Conservation (phyloP, 257 asterid species). For the Capsicum chinense region DNA sequence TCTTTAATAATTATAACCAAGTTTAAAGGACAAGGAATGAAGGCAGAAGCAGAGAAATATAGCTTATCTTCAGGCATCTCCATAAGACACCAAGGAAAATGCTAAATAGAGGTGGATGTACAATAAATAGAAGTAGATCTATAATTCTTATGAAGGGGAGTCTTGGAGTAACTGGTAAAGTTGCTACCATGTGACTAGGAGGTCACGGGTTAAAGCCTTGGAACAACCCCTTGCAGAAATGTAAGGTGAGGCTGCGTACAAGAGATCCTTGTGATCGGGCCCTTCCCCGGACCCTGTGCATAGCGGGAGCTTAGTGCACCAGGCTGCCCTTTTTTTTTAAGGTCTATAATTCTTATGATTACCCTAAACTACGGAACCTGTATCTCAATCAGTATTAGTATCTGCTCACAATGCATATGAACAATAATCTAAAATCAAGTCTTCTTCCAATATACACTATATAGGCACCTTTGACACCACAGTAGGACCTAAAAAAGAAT, state of each 20-base stretch:
- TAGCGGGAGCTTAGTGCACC: no score
- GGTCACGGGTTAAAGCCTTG: no score
- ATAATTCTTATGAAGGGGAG: background rate
- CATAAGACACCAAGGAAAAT: constrained; percentile 12
- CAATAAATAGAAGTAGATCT: constrained; percentile 2
- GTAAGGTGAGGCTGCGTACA: no score
- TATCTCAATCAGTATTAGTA: constrained; percentile 1
- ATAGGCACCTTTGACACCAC: background rate
- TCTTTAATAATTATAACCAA: background rate
- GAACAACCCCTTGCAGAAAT: no score
- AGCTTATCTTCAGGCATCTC: background rate
- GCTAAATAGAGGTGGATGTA: constrained; percentile 19
- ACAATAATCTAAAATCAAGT: background rate
- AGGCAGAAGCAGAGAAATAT: background rate
- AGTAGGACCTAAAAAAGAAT: constrained; percentile 15
- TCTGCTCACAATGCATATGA: constrained; percentile 17
- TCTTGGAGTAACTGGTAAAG: no score
- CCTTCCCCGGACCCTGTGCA: no score
- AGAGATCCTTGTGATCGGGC: no score
- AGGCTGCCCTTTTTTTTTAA: background rate
- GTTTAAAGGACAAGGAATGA: background rate
- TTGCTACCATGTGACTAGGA: no score
- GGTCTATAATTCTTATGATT: background rate
- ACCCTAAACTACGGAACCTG: background rate
- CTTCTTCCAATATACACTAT: constrained; percentile 13